phyloP scores from a whole-genome alignment of 148 eudicot genomes.

The Arbutus unedo region DNA sequence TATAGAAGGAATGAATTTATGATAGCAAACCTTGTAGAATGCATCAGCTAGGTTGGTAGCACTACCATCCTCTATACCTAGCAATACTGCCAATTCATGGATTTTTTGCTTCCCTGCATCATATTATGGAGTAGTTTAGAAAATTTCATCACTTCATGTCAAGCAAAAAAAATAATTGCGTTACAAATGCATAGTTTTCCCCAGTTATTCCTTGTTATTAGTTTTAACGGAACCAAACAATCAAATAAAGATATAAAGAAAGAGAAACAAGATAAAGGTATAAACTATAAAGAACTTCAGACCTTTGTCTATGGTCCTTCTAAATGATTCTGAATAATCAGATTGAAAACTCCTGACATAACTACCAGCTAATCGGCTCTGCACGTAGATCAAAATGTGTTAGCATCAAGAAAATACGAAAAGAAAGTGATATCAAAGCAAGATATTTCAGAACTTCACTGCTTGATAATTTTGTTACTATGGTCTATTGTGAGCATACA shows the following conservation, averaged over 20 bases:
- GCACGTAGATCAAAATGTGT: neutral
- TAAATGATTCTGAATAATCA: conserved; percentile 34
- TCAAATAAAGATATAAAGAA: neutral
- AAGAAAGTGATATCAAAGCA: neutral
- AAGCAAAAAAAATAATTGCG: too few species aligned
- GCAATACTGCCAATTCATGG: conserved; percentile 21
- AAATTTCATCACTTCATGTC: too few species aligned
- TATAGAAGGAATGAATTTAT: neutral
- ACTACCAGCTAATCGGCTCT: conserved; percentile 38
- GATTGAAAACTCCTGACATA: conserved; percentile 29
- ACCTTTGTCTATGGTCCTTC: conserved; percentile 44
- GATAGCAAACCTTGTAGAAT: conserved; percentile 39
- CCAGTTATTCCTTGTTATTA: neutral
- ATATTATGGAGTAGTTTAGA: neutral
- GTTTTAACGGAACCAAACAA: neutral
- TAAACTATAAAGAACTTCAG: conserved; percentile 11
- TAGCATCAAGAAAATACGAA: neutral
- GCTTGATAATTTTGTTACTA: neutral
- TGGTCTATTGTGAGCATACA: neutral
- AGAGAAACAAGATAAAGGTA: neutral
- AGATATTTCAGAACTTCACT: neutral
- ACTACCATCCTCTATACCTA: conserved; percentile 34
- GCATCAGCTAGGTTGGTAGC: conserved; percentile 30
- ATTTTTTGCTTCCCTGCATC: conserved; percentile 35
- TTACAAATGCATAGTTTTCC: neutral